Evolutionary conservation across 345 rosid species (phyloP), one percentile per base, ranked within the genome.

Genomic region (Pelargonium nanum): DNA sequence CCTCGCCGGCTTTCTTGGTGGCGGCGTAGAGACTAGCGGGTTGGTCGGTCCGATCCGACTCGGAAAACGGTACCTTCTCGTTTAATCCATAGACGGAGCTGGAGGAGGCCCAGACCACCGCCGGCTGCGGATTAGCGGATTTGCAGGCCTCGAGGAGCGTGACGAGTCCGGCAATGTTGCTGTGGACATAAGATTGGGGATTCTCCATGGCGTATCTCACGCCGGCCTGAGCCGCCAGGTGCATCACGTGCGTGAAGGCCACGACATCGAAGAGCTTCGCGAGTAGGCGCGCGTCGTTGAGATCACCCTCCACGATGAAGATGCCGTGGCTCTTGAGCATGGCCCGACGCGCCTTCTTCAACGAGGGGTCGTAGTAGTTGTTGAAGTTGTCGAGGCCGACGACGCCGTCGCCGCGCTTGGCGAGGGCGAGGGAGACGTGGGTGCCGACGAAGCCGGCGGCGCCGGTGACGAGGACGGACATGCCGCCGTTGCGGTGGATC

Each of bases 11-110:
- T 65, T 88, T 88, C 61, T 88, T 88, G 6, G 96, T 88, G 6
- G 96, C 96, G 1, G 96, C 92, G 76, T 83, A 88, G 19, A 88
- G 84, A 66, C 85, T 78, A n/a, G 92, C 96, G 20, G 96, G 96
- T 23, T 75, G 85, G 58, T 88, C 96, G 5, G 96, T 85, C 8
- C 74, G 82, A 57, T 88, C 92, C 0, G 76, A 66, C 52, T 85
- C 92, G 0, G 92, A 88, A 74, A 88, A 88, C 0, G 96, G 92
- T 0, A 69, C 83, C 21, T 85, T 80, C 1, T 80, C 83, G 76
- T 88, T 88, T 15, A 88, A 67, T 0, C 96, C 90, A 66, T 88
- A 88, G 3, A 88, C 93, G 7, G 96, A 88, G 75, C 93, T 85
- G 0, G 96, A 88, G 0, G 96, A 88, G 15, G 93, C 96, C 96